phyloP scores from a whole-genome alignment of 805 yeast genomes.

The Nakazawaea ambrosiae region DNA sequence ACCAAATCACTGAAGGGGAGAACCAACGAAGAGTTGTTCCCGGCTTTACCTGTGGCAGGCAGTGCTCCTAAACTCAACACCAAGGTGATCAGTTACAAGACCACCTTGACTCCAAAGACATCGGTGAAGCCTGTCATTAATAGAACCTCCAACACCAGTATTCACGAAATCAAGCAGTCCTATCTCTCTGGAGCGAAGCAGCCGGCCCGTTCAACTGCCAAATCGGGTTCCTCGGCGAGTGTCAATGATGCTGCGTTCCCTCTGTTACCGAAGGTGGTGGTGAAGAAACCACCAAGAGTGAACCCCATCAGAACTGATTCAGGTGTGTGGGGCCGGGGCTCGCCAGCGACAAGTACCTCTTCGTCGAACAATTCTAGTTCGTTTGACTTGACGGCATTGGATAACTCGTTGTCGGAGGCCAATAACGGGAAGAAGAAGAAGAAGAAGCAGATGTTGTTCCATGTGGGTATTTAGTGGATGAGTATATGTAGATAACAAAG shows the following conservation, averaged over 20 bases:
- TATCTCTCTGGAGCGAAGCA: slow-evolving; percentile 4
- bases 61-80: background rate
- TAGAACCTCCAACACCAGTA: background rate
- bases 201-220: slow-evolving; percentile 13
- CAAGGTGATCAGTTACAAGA: slow-evolving; percentile 7
- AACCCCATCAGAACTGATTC: slow-evolving; percentile 32
- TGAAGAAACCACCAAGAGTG: slow-evolving; percentile 52
- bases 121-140: slow-evolving; percentile 11
- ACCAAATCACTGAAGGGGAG: background rate
- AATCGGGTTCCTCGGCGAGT: slow-evolving; percentile 11
- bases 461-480: slow-evolving; percentile 35
- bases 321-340: slow-evolving; percentile 25
- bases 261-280: slow-evolving; percentile 31
- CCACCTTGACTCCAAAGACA: background rate
- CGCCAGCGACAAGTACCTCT: slow-evolving; percentile 2
- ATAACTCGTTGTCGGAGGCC: slow-evolving; percentile 16
- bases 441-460: slow-evolving; percentile 48
- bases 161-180: slow-evolving; percentile 1
- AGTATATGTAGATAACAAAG: background rate
- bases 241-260: slow-evolving; percentile 37
- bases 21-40: slow-evolving; percentile 15
- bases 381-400: slow-evolving; percentile 17
- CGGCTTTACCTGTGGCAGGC: slow-evolving; percentile 24
- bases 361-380: slow-evolving; percentile 12
- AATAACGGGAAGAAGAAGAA: slow-evolving; percentile 33